Evolutionary conservation across 495 filamentous ascomycete genomes (phyloP).

Genomic region (Aspergillus sclerotiicarbonarius): DNA sequence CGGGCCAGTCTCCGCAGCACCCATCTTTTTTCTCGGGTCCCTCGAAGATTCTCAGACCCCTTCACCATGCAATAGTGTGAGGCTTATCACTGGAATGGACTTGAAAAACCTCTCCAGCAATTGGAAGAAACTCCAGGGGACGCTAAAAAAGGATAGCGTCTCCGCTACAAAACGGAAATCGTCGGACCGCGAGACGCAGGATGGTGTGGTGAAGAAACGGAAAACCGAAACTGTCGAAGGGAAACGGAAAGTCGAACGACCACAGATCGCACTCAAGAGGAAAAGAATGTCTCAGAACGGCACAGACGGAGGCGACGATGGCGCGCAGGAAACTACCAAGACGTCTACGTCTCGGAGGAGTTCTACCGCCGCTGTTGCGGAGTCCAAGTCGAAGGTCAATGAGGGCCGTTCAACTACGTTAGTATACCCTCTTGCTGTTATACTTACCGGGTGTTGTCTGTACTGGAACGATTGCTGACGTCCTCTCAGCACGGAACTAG

Average conservation of each 20-base stretch:
- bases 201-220: conserved; percentile 38
- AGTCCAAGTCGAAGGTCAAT: conserved; percentile 40
- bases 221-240: conserved; percentile 30
- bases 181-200: conserved; percentile 33
- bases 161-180: conserved; percentile 38
- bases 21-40: conserved; percentile 11
- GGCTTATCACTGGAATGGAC: conserved; percentile 37
- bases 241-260: conserved; percentile 18
- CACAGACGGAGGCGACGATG: conserved; percentile 13
- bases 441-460: neutral
- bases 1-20: conserved; percentile 17
- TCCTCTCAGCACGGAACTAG: conserved; percentile 51
- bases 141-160: conserved; percentile 51
- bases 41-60: neutral
- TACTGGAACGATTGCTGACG: conserved; percentile 12
- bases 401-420: conserved; percentile 50
- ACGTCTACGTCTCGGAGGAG: conserved; percentile 24
- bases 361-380: conserved; percentile 21
- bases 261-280: conserved; percentile 21
- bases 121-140: conserved; percentile 73
- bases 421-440: conserved; percentile 16
- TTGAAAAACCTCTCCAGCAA: conserved; percentile 54
- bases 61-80: conserved; percentile 19
- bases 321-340: conserved; percentile 12
- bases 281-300: conserved; percentile 34